Evolutionary conservation across 768 basidiomycete species (phyloP), one percentile per base, ranked within the genome.

Genomic region (Trametes cingulata): DNA sequence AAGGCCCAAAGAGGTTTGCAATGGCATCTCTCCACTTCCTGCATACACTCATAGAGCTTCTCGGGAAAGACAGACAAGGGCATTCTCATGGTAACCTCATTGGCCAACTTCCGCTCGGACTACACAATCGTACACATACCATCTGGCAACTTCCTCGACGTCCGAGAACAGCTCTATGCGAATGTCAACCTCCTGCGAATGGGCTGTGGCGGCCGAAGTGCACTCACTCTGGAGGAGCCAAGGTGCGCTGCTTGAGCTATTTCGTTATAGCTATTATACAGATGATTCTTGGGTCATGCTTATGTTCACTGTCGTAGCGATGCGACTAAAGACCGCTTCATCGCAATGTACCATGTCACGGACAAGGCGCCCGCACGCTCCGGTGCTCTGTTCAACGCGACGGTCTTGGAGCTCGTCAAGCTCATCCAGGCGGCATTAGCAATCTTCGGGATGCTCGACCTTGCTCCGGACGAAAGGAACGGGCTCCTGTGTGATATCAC

Each of bases 91-190:
- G 83, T 85, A 56, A 94, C 92, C 25, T 93, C 91, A 12, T 82
- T 94, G 25, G 89, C 90, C 43, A 87, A 90, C 76, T 94, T 94
- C 70, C 89, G 89, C 56, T 92, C 91, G 1, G 91, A 93, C 77
- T 90, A 85, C 71, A 90, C 90, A 56, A 91, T 93, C 61, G 88
- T 93, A 33, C 86, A 83, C 60, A 85, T 94, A 52, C 90, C 90
- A 0, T 74, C 79, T 45, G 92, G 88, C 36, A 78, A 87, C 71
- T 90, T 86, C 72, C 78, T 82, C 19, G 78, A 80, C 39, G 78
- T 80, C 33, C 82, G 81, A 61, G 84, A 89, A 58, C 85, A 84
- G 63, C 81, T 94, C 29, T 91, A 89, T 72, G 80, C 86, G 51
- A 94, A 93, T 68, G 90, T 93, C 65, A 88, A 89, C 71, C 79